Base-by-base conservation (phyloP, 257 asterid species). In the Solanum megistacrolobum region DNA sequence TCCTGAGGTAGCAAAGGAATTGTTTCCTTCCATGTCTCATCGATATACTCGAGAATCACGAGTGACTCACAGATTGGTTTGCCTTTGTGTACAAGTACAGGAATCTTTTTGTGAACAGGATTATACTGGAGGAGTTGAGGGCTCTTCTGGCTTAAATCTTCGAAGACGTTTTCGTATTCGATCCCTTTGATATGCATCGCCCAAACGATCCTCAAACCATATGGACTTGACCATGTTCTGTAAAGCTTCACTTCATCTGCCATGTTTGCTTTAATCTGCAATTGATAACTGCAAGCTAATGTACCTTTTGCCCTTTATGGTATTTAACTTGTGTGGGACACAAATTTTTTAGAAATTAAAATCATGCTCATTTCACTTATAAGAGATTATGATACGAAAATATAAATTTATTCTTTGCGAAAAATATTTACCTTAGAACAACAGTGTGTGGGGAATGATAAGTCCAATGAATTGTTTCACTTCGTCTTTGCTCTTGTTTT, bases 161-260 rank as follows among this genome's bases (percentile, higher is more conserved):
- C 98, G 7, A 90, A 71, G 9, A 93, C 65, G 12, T 90, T 65
- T 43, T 96, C 96, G 27, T 88, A 92, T 38, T 92, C 92, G 20
- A 94, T 62, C 52, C 93, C 94, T 83, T 96, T 94, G 81, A 96
- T 89, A 88, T 91, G 89, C 58, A 96, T 91, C 1, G 98, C 98
- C 21, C 91, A 91, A 20, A 91, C 94, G 0, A 87, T 90, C 88
- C 98, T 93, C 87, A 93, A 32, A 58, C 92, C 91, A 87, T 16
- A 96, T 11, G 86, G 93, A 35, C 98, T 96, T n/a, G 96, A 93
- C 98, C 96, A 93, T 88, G 95, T 87, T 41, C 94, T 89, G 84
- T 92, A 92, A 85, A 96, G 94, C 92, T 91, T 96, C 93, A 94
- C 41, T 79, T 93, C 97, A 74, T 90, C 93, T 31, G 92, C 94